phyloP scores from a whole-genome alignment of 805 yeast species.

The Candida easanensis region DNA sequence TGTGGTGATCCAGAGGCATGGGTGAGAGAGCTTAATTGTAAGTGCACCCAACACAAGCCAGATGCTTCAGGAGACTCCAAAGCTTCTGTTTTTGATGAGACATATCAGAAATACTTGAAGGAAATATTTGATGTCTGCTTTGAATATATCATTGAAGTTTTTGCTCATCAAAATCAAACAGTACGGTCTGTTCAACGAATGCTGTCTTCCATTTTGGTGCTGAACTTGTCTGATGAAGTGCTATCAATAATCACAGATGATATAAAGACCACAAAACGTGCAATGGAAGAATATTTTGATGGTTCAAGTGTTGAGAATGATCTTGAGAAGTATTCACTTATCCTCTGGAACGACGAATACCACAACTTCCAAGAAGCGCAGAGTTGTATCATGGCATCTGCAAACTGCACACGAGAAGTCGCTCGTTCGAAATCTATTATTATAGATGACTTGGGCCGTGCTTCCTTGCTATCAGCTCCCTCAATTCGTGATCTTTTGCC shows the following conservation, averaged over 20 bases:
- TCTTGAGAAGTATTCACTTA: conserved; percentile 39
- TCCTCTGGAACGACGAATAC: conserved; percentile 78
- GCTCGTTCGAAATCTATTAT: conserved; percentile 39
- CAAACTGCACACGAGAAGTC: conserved; percentile 24
- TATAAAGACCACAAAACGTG: neutral
- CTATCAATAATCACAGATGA: conserved; percentile 2
- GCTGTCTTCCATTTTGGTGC: neutral
- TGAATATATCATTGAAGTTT: conserved; percentile 43
- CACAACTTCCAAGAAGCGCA: conserved; percentile 60
- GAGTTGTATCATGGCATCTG: conserved; percentile 39
- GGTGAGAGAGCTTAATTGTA: conserved; percentile 50
- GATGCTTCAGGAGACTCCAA: conserved; percentile 35
- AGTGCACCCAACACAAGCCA: conserved; percentile 27
- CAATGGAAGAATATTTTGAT: conserved; percentile 8
- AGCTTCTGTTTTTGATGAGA: conserved; percentile 6
- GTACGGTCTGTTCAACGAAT: conserved; percentile 34
- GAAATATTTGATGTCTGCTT: conserved; percentile 35
- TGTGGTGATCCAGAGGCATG: conserved; percentile 91
- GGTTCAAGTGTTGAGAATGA: conserved; percentile 5
- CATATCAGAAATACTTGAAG: conserved; percentile 8
- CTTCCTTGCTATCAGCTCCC: conserved; percentile 38
- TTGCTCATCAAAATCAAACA: conserved; percentile 35
- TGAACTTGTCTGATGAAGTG: conserved; percentile 2
- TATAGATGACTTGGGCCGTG: conserved; percentile 50
- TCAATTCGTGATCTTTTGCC: conserved; percentile 1